phyloP scores from a whole-genome alignment of 1,284 basidiomycete genomes.

The Ganoderma lucidum region DNA sequence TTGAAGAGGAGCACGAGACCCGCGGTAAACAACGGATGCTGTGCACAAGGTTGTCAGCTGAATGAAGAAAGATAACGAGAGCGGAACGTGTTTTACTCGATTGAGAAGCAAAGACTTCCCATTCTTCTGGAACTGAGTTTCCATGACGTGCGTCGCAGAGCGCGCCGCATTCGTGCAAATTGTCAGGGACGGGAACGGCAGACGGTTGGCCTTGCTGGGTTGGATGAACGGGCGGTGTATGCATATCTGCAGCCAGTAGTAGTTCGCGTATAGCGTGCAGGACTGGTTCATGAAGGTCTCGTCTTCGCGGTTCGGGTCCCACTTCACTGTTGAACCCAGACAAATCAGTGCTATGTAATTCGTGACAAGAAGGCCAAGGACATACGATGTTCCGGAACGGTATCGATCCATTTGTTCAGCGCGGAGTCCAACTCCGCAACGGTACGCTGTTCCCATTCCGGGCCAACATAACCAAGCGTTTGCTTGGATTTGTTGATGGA shows the following conservation, averaged over 20 bases:
- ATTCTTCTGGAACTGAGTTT: constrained; percentile 3
- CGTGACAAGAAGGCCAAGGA: background rate
- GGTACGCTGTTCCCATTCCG: constrained; percentile 35
- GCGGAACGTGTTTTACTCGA: background rate
- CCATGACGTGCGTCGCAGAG: constrained; percentile 20
- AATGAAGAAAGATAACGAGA: background rate
- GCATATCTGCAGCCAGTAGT: constrained; percentile 63
- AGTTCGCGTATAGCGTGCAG: constrained; percentile 57
- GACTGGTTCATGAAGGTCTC: constrained; percentile 59
- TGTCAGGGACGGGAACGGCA: constrained; percentile 20
- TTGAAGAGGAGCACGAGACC: constrained; percentile 76
- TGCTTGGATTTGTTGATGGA: constrained; percentile 35
- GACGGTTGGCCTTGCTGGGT: constrained; percentile 23
- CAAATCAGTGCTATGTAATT: background rate
- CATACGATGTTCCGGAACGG: constrained; percentile 35
- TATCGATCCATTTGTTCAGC: constrained; percentile 36
- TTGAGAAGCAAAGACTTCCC: constrained; percentile 7
- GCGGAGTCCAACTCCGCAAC: constrained; percentile 36
- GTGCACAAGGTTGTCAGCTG: background rate
- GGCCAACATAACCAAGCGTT: constrained; percentile 30
- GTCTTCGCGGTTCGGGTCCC: constrained; percentile 61
- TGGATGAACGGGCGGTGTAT: constrained; percentile 72
- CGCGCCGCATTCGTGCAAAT: constrained; percentile 24
- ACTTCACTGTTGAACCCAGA: constrained; percentile 47
- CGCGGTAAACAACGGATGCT: constrained; percentile 63